phyloP scores from a whole-genome alignment of 192 early-diverging fungal species.

The Linderina pennispora region DNA sequence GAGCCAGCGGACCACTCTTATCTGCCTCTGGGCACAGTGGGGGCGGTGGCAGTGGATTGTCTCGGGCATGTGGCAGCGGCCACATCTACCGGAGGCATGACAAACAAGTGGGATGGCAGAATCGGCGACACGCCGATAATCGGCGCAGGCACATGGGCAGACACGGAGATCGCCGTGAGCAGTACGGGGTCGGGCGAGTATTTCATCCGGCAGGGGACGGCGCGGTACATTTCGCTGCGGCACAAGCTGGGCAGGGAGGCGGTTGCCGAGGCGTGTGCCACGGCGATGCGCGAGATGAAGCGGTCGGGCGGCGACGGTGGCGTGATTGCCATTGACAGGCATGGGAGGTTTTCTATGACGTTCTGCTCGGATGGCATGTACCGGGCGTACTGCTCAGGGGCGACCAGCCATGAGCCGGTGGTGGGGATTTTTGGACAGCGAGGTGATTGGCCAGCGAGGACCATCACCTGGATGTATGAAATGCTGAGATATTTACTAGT shows the following conservation, averaged over 20 bases:
- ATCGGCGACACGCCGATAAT: constrained; percentile 27
- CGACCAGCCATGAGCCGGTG: constrained; percentile 11
- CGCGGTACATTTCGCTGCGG: constrained; percentile 17
- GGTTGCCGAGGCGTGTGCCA: constrained; percentile 3
- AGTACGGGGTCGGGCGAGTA: constrained; percentile 29
- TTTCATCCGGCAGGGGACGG: constrained; percentile 14
- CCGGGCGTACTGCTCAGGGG: constrained; percentile 14
- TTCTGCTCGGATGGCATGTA: constrained; percentile 36
- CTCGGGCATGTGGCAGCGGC: constrained; percentile 19
- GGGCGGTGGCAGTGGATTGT: constrained; percentile 22
- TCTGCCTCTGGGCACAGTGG: constrained; percentile 29
- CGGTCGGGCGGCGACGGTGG: constrained; percentile 25
- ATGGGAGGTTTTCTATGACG: constrained; percentile 11
- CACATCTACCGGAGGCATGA: constrained; percentile 31
- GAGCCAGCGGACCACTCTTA: constrained; percentile 8
- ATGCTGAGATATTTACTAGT: not conserved
- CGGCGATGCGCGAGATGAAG: constrained; percentile 23
- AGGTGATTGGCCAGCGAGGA: constrained; percentile 10
- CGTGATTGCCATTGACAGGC: constrained; percentile 17
- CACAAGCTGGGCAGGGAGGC: constrained; percentile 12
- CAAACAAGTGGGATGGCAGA: constrained; percentile 28
- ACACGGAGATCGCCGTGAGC: constrained; percentile 14
- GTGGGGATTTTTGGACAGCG: constrained; percentile 21
- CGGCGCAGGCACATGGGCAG: constrained; percentile 35
- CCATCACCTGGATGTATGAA: constrained; percentile 4